phyloP scores from a whole-genome alignment of 2,329 filamentous ascomycete genomes.

The Aspergillus sclerotialis region DNA sequence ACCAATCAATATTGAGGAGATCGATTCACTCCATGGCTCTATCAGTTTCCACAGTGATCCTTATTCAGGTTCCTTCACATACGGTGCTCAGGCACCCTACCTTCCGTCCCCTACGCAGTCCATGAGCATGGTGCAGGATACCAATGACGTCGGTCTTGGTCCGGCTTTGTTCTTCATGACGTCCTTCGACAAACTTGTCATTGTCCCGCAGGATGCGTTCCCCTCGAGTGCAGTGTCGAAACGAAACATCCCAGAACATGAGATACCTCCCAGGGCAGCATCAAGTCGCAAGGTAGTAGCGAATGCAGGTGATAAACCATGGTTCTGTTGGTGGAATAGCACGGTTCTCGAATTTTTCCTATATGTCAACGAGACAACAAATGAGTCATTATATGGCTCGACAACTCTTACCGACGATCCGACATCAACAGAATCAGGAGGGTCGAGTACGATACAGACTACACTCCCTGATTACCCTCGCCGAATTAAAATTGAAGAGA shows the following conservation, averaged over 20 bases:
- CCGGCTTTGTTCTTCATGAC: slow-evolving; percentile 59
- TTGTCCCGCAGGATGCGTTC: slow-evolving; percentile 38
- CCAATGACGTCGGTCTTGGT: slow-evolving; percentile 49
- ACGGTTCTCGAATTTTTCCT: slow-evolving; percentile 62
- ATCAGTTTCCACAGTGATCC: slow-evolving; percentile 34
- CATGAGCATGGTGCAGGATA: slow-evolving; percentile 51
- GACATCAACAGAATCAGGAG: slow-evolving; percentile 11
- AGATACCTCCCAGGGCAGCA: slow-evolving; percentile 15
- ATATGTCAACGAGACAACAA: slow-evolving; percentile 50
- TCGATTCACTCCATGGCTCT: slow-evolving; percentile 15
- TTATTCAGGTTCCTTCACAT: slow-evolving; percentile 40
- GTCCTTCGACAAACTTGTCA: slow-evolving; percentile 58
- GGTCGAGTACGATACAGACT: slow-evolving; percentile 11
- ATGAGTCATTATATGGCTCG: slow-evolving; percentile 13
- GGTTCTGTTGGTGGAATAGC: slow-evolving; percentile 65
- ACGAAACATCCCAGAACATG: slow-evolving; percentile 20
- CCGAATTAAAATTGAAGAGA: slow-evolving; percentile 60
- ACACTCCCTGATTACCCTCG: slow-evolving; percentile 42
- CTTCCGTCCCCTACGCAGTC: slow-evolving; percentile 37
- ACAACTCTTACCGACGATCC: slow-evolving; percentile 12
- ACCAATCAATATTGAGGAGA: slow-evolving; percentile 24
- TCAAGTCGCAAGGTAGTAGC: slow-evolving; percentile 37
- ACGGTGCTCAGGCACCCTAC: slow-evolving; percentile 56
- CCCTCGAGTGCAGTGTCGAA: slow-evolving; percentile 20
- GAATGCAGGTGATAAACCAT: slow-evolving; percentile 54